Evolutionary conservation across 1,139 yeast genomes (phyloP).

Genomic region (Suhomyces yuchorum): DNA sequence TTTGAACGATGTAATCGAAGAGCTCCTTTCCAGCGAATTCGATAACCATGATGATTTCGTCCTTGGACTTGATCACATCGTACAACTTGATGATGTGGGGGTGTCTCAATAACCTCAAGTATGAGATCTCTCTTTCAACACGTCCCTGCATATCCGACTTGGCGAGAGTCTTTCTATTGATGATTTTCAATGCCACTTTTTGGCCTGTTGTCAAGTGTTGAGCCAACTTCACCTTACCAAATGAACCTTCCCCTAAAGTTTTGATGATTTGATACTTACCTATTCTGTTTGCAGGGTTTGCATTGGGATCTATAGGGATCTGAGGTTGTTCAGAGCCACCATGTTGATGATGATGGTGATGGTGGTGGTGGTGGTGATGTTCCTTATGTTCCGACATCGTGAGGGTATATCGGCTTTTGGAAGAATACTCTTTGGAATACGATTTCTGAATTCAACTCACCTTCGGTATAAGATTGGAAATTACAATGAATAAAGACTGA

Average conservation of each 20-base stretch:
- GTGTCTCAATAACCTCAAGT: constrained; percentile 84
- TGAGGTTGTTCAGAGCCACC: constrained; percentile 13
- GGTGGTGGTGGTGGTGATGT: constrained; percentile 11
- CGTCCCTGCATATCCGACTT: constrained; percentile 98
- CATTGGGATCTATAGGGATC: constrained; percentile 30
- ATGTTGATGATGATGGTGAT: constrained; percentile 20
- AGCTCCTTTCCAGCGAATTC: constrained; percentile 96
- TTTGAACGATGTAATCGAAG: constrained; percentile 93
- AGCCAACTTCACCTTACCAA: constrained; percentile 95
- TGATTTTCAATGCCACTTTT: constrained; percentile 90
- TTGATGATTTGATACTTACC: constrained; percentile 95
- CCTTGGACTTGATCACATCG: constrained; percentile 94
- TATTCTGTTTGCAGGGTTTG: constrained; percentile 54
- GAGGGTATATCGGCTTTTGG: not conserved
- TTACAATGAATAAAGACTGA: not conserved
- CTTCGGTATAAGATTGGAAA: not conserved
- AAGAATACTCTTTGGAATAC: not conserved
- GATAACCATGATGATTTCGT: constrained; percentile 96
- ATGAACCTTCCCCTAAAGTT: constrained; percentile 96
- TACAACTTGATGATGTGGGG: constrained; percentile 96
- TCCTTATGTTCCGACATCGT: constrained; percentile 12
- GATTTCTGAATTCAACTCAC: not conserved
- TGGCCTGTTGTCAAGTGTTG: constrained; percentile 93
- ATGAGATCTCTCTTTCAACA: constrained; percentile 91
- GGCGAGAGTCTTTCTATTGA: constrained; percentile 89